Evolutionary conservation across 2,329 filamentous ascomycete genomes (phyloP).

Genomic region (Pseudogymnoascus sp.): DNA sequence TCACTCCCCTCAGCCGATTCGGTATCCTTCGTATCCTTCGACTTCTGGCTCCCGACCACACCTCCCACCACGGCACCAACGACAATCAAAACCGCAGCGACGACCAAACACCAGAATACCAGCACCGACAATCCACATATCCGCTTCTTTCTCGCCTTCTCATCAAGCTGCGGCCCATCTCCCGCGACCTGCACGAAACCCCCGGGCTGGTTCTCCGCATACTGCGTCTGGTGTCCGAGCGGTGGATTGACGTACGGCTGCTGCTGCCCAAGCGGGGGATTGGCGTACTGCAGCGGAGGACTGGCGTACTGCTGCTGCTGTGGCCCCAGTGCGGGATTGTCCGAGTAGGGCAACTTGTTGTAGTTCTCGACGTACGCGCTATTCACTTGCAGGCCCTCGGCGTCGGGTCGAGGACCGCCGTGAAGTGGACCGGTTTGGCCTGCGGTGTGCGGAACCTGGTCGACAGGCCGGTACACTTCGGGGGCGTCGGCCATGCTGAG

Average conservation of each 20-base stretch:
- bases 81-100: neutral
- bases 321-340: neutral
- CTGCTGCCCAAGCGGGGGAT: neutral
- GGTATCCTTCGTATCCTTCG: neutral
- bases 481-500: slow-evolving; percentile 2
- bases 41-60: neutral
- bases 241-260: neutral
- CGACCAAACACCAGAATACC: neutral
- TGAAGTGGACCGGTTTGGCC: neutral
- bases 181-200: neutral
- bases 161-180: neutral
- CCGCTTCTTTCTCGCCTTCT: slow-evolving; percentile 1
- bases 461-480: neutral
- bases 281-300: neutral
- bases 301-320: neutral
- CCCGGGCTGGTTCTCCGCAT: neutral
- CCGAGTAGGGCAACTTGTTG: neutral
- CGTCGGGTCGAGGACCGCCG: neutral
- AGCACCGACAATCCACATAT: neutral
- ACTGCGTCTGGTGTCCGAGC: neutral
- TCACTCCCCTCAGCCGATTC: neutral
- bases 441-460: neutral
- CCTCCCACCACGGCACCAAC: neutral
- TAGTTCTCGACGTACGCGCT: neutral
- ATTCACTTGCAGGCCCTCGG: neutral